Conservation (phyloP, 768 basidiomycete genomes). For the Rhodocollybia butyracea region DNA sequence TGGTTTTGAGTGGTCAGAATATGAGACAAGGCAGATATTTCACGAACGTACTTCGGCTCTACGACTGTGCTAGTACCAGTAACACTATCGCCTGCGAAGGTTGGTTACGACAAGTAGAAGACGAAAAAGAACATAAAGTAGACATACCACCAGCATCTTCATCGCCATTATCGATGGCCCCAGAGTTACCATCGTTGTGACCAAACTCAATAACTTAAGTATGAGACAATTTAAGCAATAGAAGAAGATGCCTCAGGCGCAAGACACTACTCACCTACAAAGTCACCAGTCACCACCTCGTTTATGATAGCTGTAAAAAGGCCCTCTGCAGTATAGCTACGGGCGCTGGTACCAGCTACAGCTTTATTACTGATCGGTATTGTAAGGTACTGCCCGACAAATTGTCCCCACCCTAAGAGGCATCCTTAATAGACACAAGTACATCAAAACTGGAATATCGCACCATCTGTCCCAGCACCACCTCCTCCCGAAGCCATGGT, state of each 20-base stretch:
- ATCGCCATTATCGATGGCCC: slow-evolving; percentile 35
- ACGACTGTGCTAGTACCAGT: slow-evolving; percentile 34
- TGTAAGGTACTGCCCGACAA: slow-evolving; percentile 36
- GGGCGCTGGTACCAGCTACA: slow-evolving; percentile 41
- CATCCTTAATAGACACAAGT: background rate
- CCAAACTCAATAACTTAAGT: slow-evolving; percentile 23
- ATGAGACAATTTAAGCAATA: background rate
- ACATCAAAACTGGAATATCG: background rate
- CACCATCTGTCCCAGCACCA: slow-evolving; percentile 17
- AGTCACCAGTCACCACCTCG: slow-evolving; percentile 35
- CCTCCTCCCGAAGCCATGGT: slow-evolving; percentile 41
- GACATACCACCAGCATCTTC: slow-evolving; percentile 34
- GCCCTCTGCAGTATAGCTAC: slow-evolving; percentile 46
- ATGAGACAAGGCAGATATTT: background rate
- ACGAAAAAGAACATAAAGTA: background rate
- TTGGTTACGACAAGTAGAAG: background rate
- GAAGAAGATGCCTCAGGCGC: background rate
- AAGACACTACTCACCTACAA: slow-evolving; percentile 25
- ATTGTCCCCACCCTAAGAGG: slow-evolving; percentile 42
- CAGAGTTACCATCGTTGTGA: slow-evolving; percentile 22
- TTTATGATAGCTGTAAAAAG: slow-evolving; percentile 40
- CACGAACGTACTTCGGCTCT: slow-evolving; percentile 26
- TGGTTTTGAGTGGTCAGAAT: slow-evolving; percentile 7
- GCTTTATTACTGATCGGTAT: slow-evolving; percentile 45
- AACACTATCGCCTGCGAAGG: slow-evolving; percentile 24